Evolutionary conservation across 805 yeast genomes (phyloP).

Genomic region (Kockiozyma suomiensis): DNA sequence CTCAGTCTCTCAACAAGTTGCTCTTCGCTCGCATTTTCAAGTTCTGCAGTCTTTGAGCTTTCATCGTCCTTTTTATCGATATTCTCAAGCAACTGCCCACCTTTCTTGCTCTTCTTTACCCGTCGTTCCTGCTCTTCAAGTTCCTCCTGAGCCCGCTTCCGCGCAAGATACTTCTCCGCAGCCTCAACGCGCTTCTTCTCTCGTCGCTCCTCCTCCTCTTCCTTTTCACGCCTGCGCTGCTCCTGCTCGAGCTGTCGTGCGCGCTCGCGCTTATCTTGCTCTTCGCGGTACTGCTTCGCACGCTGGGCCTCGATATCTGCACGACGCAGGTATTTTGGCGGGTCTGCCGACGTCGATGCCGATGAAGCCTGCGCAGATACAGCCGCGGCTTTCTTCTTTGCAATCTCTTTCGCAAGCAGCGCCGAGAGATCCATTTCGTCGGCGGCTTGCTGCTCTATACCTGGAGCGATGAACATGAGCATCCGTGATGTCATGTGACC

Average conservation of each 20-base stretch:
- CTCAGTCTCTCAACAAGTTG: slow-evolving; percentile 39
- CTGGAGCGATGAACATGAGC: no score
- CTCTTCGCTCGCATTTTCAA: slow-evolving; percentile 31
- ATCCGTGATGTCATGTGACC: no score
- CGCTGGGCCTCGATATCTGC: slow-evolving; percentile 33
- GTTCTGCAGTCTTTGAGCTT: background rate
- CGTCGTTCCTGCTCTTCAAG: slow-evolving; percentile 33
- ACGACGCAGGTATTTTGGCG: slow-evolving; percentile 27
- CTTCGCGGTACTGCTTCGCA: slow-evolving; percentile 28
- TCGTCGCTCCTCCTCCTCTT: slow-evolving; percentile 33
- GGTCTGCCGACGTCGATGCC: slow-evolving; percentile 11
- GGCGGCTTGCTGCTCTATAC: no score
- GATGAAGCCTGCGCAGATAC: slow-evolving; percentile 17
- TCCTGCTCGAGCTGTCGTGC: slow-evolving; percentile 26
- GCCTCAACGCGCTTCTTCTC: slow-evolving; percentile 32
- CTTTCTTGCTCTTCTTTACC: slow-evolving; percentile 35
- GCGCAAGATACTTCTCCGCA: slow-evolving; percentile 34
- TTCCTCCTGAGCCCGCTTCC: slow-evolving; percentile 31
- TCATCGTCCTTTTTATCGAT: background rate
- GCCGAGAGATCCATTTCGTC: slow-evolving; percentile 54
- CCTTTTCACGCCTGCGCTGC: slow-evolving; percentile 43
- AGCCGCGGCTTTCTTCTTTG: slow-evolving; percentile 46
- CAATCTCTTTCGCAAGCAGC: slow-evolving; percentile 52
- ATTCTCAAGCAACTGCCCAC: slow-evolving; percentile 2
- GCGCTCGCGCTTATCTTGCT: slow-evolving; percentile 31